These are phyloP conservation scores for Ogataea populi-albae DNA, from an alignment of 805 yeast genomes.

Conservation along the genomic window DNA sequence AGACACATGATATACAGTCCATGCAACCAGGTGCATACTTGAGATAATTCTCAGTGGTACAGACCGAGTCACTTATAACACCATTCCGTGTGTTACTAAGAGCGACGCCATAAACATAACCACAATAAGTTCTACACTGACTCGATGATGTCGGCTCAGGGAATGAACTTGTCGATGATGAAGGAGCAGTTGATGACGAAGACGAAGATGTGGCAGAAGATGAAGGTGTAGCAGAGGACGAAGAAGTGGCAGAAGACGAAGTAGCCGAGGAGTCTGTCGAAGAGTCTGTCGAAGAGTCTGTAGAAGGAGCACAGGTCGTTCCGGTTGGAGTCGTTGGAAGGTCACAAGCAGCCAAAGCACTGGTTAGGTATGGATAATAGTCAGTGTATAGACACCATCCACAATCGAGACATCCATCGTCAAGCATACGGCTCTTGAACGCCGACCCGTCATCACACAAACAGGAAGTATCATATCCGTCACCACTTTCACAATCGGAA, in stretches of 20 bases:
- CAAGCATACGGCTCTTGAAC: slow-evolving; percentile 24
- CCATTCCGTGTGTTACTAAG: no score
- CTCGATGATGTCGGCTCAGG: not conserved
- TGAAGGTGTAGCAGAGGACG: not conserved
- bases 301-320: slow-evolving; percentile 25
- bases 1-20: no score
- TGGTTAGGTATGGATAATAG: slow-evolving; percentile 31
- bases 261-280: not conserved
- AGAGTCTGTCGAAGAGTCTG: slow-evolving; percentile 2
- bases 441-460: slow-evolving; percentile 29
- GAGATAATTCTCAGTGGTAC: no score
- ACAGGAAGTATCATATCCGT: slow-evolving; percentile 32
- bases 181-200: not conserved
- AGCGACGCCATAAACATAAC: no score
- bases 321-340: slow-evolving; percentile 36
- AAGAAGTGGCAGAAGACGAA: slow-evolving; percentile 1
- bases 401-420: slow-evolving; percentile 34
- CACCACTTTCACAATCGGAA: slow-evolving; percentile 6
- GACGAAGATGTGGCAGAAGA: not conserved
- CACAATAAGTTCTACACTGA: no score
- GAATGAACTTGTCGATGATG: not conserved
- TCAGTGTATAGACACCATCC: slow-evolving; percentile 39
- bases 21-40: no score
- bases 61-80: no score
- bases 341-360: slow-evolving; percentile 31